Evolutionary conservation across 2,329 filamentous ascomycete species (phyloP).

Genomic region (Tolypocladium pustulatum): DNA sequence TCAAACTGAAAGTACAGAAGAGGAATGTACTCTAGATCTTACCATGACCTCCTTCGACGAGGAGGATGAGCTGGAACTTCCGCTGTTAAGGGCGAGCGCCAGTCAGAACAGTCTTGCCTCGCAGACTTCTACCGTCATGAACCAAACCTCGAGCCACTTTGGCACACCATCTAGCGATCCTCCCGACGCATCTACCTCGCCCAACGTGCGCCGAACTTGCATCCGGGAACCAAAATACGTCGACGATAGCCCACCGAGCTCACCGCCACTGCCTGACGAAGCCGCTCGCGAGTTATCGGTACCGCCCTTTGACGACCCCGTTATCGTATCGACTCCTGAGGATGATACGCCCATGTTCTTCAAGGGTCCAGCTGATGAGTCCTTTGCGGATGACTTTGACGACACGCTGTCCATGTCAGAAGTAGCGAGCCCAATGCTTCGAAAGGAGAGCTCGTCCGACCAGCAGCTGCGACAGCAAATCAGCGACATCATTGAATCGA

Average conservation of each 20-base stretch:
- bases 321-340: slow-evolving; percentile 28
- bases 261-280: slow-evolving; percentile 25
- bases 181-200: slow-evolving; percentile 34
- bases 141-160: slow-evolving; percentile 26
- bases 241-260: slow-evolving; percentile 36
- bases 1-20: background rate
- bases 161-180: slow-evolving; percentile 30
- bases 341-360: slow-evolving; percentile 25
- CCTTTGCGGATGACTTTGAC: slow-evolving; percentile 37
- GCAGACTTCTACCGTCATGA: slow-evolving; percentile 27
- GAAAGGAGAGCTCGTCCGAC: slow-evolving; percentile 34
- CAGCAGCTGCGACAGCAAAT: slow-evolving; percentile 73
- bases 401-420: slow-evolving; percentile 24
- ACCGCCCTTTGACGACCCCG: slow-evolving; percentile 35
- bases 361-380: slow-evolving; percentile 31
- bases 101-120: slow-evolving; percentile 21
- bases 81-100: slow-evolving; percentile 19
- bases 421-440: slow-evolving; percentile 11
- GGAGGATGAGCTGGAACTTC: slow-evolving; percentile 23
- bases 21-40: slow-evolving; percentile 6
- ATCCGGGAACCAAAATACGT: slow-evolving; percentile 22
- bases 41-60: slow-evolving; percentile 10
- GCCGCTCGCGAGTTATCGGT: slow-evolving; percentile 19
- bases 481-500: slow-evolving; percentile 63
- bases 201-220: slow-evolving; percentile 17